Conservation (phyloP, 2,329 filamentous ascomycete species). For the Colletotrichum sp. region DNA sequence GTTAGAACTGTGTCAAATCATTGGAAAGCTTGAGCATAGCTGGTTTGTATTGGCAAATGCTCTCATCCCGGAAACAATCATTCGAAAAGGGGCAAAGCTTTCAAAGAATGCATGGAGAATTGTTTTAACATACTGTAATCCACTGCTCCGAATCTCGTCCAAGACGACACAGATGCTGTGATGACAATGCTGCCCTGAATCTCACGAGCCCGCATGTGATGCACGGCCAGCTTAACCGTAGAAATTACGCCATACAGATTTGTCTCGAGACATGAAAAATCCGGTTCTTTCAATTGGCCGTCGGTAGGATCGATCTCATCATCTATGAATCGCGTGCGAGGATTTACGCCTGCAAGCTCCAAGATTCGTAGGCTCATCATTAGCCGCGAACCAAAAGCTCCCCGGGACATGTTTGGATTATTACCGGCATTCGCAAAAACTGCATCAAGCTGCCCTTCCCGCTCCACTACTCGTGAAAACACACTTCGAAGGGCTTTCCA, state of each 20-base stretch:
- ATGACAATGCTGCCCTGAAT: background rate
- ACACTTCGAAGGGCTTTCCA: background rate
- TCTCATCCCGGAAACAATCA: background rate
- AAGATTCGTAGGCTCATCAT: background rate
- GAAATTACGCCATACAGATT: background rate
- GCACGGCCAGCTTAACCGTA: background rate
- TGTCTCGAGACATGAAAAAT: background rate
- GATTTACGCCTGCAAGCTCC: background rate
- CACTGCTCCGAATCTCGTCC: background rate
- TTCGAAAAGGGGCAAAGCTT: background rate
- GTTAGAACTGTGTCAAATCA: background rate
- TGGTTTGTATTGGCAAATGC: background rate
- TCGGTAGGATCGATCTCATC: background rate
- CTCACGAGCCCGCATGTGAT: background rate
- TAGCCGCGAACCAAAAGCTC: background rate
- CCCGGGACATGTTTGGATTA: background rate
- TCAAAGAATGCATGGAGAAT: background rate
- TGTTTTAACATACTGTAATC: background rate
- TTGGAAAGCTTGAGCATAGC: background rate
- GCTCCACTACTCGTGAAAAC: background rate
- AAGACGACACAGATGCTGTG: background rate
- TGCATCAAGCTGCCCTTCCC: background rate
- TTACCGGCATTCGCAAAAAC: background rate
- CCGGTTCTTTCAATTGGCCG: background rate
- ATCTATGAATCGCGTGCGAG: background rate